Evolutionary conservation across 345 rosid species (phyloP).

Genomic region (Eucalyptus pauciflora): DNA sequence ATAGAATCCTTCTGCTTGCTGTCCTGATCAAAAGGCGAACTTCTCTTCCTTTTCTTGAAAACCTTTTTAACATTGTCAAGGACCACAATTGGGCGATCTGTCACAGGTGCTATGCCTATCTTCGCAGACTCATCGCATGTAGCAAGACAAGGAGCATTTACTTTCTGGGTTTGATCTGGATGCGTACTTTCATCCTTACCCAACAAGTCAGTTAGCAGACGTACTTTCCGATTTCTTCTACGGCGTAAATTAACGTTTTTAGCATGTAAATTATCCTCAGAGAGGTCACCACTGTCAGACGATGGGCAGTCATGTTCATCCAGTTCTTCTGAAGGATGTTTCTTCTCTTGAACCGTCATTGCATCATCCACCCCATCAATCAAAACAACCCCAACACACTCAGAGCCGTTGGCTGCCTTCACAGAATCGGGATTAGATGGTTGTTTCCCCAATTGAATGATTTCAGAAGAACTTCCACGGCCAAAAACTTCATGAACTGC

Average conservation of each 20-base stretch:
- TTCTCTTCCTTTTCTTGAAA: slow-evolving; percentile 43
- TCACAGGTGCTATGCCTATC: slow-evolving; percentile 1
- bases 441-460: slow-evolving; percentile 4
- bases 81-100: not conserved
- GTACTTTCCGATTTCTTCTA: slow-evolving; percentile 54
- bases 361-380: slow-evolving; percentile 16
- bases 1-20: slow-evolving; percentile 12
- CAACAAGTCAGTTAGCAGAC: slow-evolving; percentile 69
- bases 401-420: slow-evolving; percentile 4
- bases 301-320: slow-evolving; percentile 27
- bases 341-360: slow-evolving; percentile 5
- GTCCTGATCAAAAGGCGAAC: slow-evolving; percentile 30
- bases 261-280: slow-evolving; percentile 8
- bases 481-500: slow-evolving; percentile 8
- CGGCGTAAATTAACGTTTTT: slow-evolving; percentile 32
- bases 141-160: slow-evolving; percentile 14
- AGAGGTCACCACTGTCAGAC: slow-evolving; percentile 46
- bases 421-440: not conserved
- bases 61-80: slow-evolving; percentile 1
- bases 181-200: slow-evolving; percentile 19
- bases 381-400: slow-evolving; percentile 6
- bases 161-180: slow-evolving; percentile 4
- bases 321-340: slow-evolving; percentile 16
- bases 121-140: slow-evolving; percentile 11
- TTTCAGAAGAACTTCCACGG: slow-evolving; percentile 1